Evolutionary conservation across 768 basidiomycete species (phyloP).

Genomic region (Suillus paluster): DNA sequence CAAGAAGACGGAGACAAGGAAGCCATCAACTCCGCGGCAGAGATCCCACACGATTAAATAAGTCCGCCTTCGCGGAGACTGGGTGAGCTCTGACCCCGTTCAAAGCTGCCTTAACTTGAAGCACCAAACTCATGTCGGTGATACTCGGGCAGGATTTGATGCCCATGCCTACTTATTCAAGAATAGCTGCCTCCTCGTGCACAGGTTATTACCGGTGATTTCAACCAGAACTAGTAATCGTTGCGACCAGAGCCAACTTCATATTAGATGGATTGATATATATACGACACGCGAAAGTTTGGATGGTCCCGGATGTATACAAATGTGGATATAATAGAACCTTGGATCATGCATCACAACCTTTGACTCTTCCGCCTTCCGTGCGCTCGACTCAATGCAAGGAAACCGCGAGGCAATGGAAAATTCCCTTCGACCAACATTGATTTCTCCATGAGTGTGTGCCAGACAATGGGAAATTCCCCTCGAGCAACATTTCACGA

Average conservation of each 20-base stretch:
- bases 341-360: neutral
- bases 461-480: neutral
- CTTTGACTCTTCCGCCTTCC: neutral
- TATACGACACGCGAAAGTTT: neutral
- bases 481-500: neutral
- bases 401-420: neutral
- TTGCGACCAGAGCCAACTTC: neutral
- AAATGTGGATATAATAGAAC: neutral
- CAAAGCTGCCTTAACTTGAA: neutral
- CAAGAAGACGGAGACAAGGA: conserved; percentile 2
- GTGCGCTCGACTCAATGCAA: neutral
- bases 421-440: neutral
- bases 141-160: conserved; percentile 4
- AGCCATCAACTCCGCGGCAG: conserved; percentile 36
- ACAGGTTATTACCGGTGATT: neutral
- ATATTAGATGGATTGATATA: neutral
- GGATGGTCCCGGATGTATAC: neutral
- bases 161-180: neutral
- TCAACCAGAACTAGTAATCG: conserved; percentile 1
- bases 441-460: conserved; percentile 1
- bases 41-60: conserved; percentile 21
- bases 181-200: conserved; percentile 3
- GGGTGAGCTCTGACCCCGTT: conserved; percentile 10
- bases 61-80: conserved; percentile 38
- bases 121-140: neutral